A percentile compares a stretch with the other conserved stretches of the same genome.
Evolutionary conservation across 805 yeast species (phyloP).

Genomic region (Wickerhamiella domercqiae): DNA sequence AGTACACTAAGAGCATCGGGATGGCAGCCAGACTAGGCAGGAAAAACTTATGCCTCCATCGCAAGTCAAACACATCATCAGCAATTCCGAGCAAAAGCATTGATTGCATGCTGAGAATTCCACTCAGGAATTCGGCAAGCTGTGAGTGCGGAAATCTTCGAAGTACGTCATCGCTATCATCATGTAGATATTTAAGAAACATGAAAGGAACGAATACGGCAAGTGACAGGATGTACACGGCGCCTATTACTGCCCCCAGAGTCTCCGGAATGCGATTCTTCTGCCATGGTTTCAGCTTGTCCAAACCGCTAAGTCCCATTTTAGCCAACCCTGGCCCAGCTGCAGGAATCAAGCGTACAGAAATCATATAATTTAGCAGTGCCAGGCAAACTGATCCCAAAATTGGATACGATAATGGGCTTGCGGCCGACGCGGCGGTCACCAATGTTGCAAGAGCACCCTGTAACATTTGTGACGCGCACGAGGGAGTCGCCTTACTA

Average conservation of each 20-base stretch:
- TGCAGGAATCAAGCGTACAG: conserved; percentile 13
- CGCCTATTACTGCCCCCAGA: conserved; percentile 79
- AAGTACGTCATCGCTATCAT: not conserved
- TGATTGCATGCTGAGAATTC: conserved; percentile 66
- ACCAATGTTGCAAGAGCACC: conserved; percentile 3
- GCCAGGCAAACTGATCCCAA: conserved; percentile 12
- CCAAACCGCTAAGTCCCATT: conserved; percentile 73
- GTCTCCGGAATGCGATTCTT: conserved; percentile 75
- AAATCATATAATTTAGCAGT: conserved; percentile 7
- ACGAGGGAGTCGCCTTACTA: too few species aligned
- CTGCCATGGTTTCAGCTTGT: conserved; percentile 46
- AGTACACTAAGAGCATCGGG: conserved; percentile 81
- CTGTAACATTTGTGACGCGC: too few species aligned
- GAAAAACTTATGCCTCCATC: conserved; percentile 96
- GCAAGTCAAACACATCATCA: conserved; percentile 86
- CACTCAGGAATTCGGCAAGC: conserved; percentile 73
- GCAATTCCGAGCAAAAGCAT: conserved; percentile 77
- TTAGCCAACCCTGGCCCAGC: conserved; percentile 15
- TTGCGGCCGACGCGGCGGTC: conserved; percentile 10
- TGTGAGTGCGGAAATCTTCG: conserved; percentile 38
- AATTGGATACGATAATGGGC: conserved; percentile 10
- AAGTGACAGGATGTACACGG: conserved; percentile 67
- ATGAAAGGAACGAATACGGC: conserved; percentile 75
- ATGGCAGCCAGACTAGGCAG: conserved; percentile 88
- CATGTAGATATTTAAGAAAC: conserved; percentile 59